Base-by-base conservation (phyloP, 345 rosid genomes). In the Murraya koenigii region DNA sequence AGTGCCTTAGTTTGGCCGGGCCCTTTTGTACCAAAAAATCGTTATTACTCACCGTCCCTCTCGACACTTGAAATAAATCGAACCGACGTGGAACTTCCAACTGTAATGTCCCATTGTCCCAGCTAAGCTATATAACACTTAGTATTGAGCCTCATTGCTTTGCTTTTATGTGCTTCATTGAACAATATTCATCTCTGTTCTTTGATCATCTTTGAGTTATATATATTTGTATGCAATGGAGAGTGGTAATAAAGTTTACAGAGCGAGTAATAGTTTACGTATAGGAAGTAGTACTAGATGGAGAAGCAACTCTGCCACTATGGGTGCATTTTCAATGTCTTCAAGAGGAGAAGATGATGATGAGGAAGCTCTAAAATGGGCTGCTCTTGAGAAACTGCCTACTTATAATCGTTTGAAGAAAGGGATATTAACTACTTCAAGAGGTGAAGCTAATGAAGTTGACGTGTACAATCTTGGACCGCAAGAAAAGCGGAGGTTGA, bases 371-470 rank as follows among this genome's bases (percentile, higher is more conserved):
- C 56, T 52, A 52, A 52, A 17, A 52, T 52, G 56, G 56, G 56
- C 56, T 17, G 56, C 56, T 52, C 6, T 52, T 52, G 56, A 52
- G 56, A 52, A 17, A 17, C 17, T 52, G 56, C 56, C 56, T 52
- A 52, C 56, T 52, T 52, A 52, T 52, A 52, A 52, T 52, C 56
- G 56, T 52, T 52, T 52, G 56, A 69, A 81, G 64, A 89, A 76
- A 80, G 88, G 88, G 8, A 76, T 87, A 63, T 73, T 89, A 60
- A 64, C 77, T 0, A 2, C 66, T 44, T 33, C 77, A 8, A 47
- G 75, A 36, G 77, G 75, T 74, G 79, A 78, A 2, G 61, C 69
- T 7, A 38, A 47, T 20, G 82, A 82, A 56, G 30, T 78, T 22
- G 84, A 82, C 54, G 54, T 80, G 8, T 6, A 7, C 28, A 61